Conservation (phyloP, 2,329 filamentous ascomycete species). For the Exophiala phaeomuriformis region DNA sequence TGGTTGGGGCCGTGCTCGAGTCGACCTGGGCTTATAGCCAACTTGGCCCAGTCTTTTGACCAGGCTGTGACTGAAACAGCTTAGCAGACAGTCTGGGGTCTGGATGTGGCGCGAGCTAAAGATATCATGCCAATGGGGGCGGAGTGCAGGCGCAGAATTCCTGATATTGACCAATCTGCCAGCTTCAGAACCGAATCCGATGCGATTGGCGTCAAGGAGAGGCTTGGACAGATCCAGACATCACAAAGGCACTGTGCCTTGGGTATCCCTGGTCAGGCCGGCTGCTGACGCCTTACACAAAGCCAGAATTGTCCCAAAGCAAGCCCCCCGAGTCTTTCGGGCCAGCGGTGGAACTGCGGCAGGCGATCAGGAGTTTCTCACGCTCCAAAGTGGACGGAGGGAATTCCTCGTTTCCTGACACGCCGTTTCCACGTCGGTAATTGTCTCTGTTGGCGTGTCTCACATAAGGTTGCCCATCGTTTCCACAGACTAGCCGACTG, state of each 20-base stretch:
- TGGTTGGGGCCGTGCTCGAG: conserved; percentile 19
- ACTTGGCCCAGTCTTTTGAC: conserved; percentile 8
- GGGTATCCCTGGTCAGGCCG: conserved; percentile 3
- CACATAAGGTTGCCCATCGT: conserved; percentile 15
- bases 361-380: not conserved
- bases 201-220: conserved; percentile 13
- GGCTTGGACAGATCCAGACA: conserved; percentile 4
- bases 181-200: not conserved
- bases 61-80: conserved; percentile 14
- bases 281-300: conserved; percentile 8
- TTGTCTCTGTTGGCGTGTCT: conserved; percentile 11
- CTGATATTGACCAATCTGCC: conserved; percentile 19
- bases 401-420: not conserved
- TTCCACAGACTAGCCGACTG: conserved; percentile 5
- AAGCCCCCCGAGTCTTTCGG: not conserved
- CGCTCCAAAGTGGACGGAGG: not conserved
- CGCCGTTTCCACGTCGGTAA: not conserved
- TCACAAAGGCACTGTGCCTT: not conserved
- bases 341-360: not conserved
- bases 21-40: conserved; percentile 17
- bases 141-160: conserved; percentile 21
- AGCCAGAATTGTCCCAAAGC: not conserved
- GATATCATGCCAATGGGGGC: conserved; percentile 23
- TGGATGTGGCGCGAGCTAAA: conserved; percentile 21
- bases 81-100: conserved; percentile 11